These are phyloP conservation scores for Sideroxylon spinosum DNA, from an alignment of 179 eudicot species.

Conservation along the genomic window DNA sequence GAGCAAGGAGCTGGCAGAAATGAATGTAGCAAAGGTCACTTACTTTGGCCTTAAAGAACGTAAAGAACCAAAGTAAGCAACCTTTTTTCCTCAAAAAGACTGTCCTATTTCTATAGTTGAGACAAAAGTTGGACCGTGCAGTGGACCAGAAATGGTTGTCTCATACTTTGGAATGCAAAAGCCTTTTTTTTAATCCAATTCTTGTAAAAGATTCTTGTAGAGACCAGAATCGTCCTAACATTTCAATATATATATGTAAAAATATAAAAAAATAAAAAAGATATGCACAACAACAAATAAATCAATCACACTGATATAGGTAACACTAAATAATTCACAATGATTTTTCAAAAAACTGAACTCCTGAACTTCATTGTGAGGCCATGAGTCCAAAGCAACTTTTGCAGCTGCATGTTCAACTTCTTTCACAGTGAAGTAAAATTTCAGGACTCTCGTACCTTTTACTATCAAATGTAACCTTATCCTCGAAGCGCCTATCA, in stretches of 20 bases:
- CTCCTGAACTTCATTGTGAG: constrained; percentile 42
- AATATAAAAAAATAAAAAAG: no score
- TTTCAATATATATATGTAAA: background rate
- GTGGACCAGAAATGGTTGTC: constrained; percentile 44
- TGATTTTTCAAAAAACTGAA: constrained; percentile 25
- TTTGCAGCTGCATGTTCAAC: constrained; percentile 90
- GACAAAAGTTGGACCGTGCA: constrained; percentile 56
- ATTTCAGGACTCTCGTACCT: constrained; percentile 41
- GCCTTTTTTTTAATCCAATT: constrained; percentile 44
- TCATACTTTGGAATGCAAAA: constrained; percentile 50
- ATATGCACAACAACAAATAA: background rate
- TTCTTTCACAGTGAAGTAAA: constrained; percentile 60
- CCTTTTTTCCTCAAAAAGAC: constrained; percentile 45
- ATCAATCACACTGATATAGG: no score
- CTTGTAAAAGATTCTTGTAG: constrained; percentile 72
- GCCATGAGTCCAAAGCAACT: constrained; percentile 49
- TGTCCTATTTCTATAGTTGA: constrained; percentile 51
- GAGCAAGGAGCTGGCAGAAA: constrained; percentile 74
- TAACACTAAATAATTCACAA: background rate
- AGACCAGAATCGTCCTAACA: constrained; percentile 55
- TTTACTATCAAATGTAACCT: constrained; percentile 52
- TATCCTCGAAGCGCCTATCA: constrained; percentile 53
- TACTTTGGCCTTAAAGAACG: constrained; percentile 45
- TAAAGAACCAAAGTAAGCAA: no score
- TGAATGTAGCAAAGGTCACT: constrained; percentile 74